A percentile compares a stretch with the other conserved stretches of the same genome.
Conservation (phyloP, 257 asterid species). For the Jacaranda copaia region DNA sequence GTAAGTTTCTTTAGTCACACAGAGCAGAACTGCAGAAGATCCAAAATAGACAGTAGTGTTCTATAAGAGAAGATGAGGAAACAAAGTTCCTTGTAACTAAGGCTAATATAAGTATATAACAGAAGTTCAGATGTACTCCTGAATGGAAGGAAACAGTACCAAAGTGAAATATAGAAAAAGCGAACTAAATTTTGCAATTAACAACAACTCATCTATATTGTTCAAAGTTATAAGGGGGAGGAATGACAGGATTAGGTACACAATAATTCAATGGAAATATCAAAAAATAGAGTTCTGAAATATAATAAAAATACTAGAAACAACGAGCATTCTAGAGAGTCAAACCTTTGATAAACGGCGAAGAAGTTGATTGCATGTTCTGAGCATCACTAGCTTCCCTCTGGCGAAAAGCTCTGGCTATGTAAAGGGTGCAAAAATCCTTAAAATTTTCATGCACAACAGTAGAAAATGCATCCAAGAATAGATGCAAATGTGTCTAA, state of each 20-base stretch:
- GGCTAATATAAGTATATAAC: constrained; percentile 1
- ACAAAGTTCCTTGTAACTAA: constrained; percentile 15
- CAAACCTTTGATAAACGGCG: constrained; percentile 97
- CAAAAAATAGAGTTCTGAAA: constrained; percentile 22
- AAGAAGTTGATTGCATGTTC: constrained; percentile 98
- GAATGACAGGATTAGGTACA: neutral
- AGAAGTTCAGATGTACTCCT: neutral
- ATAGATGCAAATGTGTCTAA: constrained; percentile 1
- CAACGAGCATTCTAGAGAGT: constrained; percentile 27
- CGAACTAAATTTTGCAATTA: constrained; percentile 1
- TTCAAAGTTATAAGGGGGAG: constrained; percentile 6
- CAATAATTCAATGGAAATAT: constrained; percentile 28
- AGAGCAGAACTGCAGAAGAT: constrained; percentile 21
- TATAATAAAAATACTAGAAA: constrained; percentile 21
- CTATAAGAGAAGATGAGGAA: constrained; percentile 4
- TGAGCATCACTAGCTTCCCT: constrained; percentile 99
- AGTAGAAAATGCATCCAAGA: constrained; percentile 30
- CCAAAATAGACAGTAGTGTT: constrained; percentile 1
- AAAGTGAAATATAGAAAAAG: constrained; percentile 1
- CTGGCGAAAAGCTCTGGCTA: constrained; percentile 98
- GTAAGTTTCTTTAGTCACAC: neutral
- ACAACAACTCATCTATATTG: constrained; percentile 21
- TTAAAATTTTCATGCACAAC: constrained; percentile 29
- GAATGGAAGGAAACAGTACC: constrained; percentile 14
- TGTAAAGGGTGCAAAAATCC: constrained; percentile 19